Conservation (phyloP, 768 basidiomycete species). For the Neoboletus magnificus region DNA sequence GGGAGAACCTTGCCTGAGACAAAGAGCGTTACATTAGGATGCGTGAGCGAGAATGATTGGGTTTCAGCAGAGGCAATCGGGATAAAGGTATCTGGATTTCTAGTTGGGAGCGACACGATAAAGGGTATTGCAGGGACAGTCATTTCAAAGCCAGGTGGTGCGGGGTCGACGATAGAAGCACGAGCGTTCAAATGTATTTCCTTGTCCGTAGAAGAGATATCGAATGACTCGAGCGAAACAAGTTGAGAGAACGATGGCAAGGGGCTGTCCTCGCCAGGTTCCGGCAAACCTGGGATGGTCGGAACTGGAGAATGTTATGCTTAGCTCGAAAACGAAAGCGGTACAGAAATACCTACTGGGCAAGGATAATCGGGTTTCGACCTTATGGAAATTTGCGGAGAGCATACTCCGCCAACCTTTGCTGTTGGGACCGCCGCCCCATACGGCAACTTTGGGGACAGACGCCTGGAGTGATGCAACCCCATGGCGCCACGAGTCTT, state of each 20-base stretch:
- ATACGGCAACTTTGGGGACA: constrained; percentile 43
- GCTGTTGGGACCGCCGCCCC: constrained; percentile 46
- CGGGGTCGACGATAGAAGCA: constrained; percentile 59
- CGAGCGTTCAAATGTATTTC: constrained; percentile 46
- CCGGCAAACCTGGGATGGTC: constrained; percentile 60
- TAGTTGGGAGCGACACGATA: constrained; percentile 47
- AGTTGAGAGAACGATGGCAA: constrained; percentile 58
- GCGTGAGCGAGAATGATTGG: constrained; percentile 55
- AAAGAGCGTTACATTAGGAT: constrained; percentile 62
- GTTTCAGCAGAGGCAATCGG: constrained; percentile 56
- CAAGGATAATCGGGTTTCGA: constrained; percentile 46
- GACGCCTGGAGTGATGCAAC: constrained; percentile 42
- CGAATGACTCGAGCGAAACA: constrained; percentile 57
- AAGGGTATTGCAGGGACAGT: constrained; percentile 61
- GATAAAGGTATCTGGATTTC: constrained; percentile 24
- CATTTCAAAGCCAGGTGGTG: constrained; percentile 46
- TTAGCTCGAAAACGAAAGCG: neutral
- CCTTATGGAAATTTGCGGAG: constrained; percentile 39
- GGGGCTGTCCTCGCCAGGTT: constrained; percentile 47
- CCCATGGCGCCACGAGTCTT: constrained; percentile 57
- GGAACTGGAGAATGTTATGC: constrained; percentile 47
- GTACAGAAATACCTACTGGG: constrained; percentile 44
- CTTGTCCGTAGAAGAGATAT: constrained; percentile 35
- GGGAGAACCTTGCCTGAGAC: constrained; percentile 59
- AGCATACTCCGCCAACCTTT: constrained; percentile 46